phyloP scores from a whole-genome alignment of 805 yeast species.

The Lipomyces mesembrius region DNA sequence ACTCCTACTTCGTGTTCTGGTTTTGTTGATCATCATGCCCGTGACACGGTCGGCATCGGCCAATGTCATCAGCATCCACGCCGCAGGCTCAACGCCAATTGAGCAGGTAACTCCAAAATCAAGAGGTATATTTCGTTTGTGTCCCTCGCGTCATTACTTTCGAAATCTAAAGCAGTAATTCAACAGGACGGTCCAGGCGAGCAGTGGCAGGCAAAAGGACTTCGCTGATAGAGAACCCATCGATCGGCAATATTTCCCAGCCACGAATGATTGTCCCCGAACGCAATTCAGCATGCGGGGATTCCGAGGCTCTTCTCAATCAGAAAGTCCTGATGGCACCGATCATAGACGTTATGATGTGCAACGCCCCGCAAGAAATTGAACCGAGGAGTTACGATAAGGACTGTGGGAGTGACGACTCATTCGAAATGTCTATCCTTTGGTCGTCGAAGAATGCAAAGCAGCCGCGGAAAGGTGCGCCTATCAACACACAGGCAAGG shows the following conservation, averaged over 20 bases:
- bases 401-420: conserved; percentile 25
- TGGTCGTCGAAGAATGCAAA: conserved; percentile 33
- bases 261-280: neutral
- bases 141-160: neutral
- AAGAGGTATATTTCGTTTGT: neutral
- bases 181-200: neutral
- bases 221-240: conserved; percentile 2
- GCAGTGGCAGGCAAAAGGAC: neutral
- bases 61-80: neutral
- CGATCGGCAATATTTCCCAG: neutral
- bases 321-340: neutral
- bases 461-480: conserved; percentile 4
- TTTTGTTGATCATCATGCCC: conserved; percentile 12
- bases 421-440: conserved; percentile 30
- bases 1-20: neutral
- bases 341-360: neutral
- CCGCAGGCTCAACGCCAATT: neutral
- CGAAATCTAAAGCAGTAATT: neutral
- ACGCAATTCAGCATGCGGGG: neutral
- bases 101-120: conserved; percentile 8
- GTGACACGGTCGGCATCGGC: conserved; percentile 21
- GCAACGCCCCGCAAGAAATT: neutral
- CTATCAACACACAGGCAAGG: conserved; percentile 5
- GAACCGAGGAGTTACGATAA: neutral
- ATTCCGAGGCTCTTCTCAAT: neutral